Evolutionary conservation across 2,329 filamentous ascomycete species (phyloP), one percentile per base, ranked within the genome.

Genomic region (Nigrospora osmanthi): DNA sequence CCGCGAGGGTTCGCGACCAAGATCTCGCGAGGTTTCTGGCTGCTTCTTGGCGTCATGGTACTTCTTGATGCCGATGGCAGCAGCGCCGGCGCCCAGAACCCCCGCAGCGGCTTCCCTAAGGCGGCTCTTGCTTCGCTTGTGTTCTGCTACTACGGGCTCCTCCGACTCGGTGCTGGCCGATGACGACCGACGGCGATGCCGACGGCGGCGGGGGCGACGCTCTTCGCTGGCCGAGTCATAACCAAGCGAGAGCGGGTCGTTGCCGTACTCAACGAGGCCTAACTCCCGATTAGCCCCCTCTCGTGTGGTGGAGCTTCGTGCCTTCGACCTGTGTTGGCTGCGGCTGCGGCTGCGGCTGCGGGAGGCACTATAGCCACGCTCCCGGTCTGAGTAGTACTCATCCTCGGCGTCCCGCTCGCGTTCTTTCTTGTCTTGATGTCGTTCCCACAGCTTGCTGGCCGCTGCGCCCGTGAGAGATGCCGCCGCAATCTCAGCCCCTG

Each of bases 231-330:
- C 72, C 45, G 72, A 71, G 46, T 75, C 74, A 57, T 75, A 73
- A 46, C 62, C 65, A 46, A 64, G 57, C 52, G 66, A 64, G 52
- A 83, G 69, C 55, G 79, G 78, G 52, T 74, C 71, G 58, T 68
- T 70, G 54, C 80, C 80, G 69, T 83, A 83, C 63, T 83, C 76
- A 73, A 83, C 77, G 46, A 82, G 72, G 68, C 78, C 80, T 80
- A 82, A 68, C 68, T 81, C 77, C 69, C 72, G 73, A 77, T 82
- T 78, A 81, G 75, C 72, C 66, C 66, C 66, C 64, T 66, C 70
- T 67, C 58, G 62, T 61, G 48, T 43, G 47, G 54, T 56, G 59
- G 61, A 60, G 61, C 64, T 58, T 47, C 50, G 57, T 54, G 58
- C 59, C 59, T 57, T 62, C 42, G 60, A 63, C 50, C 54, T 57